A percentile compares a stretch with the other conserved stretches of the same genome.
These are phyloP conservation scores for Irpex lacteus DNA, from an alignment of 1,284 basidiomycete genomes.

Conservation along the genomic window DNA sequence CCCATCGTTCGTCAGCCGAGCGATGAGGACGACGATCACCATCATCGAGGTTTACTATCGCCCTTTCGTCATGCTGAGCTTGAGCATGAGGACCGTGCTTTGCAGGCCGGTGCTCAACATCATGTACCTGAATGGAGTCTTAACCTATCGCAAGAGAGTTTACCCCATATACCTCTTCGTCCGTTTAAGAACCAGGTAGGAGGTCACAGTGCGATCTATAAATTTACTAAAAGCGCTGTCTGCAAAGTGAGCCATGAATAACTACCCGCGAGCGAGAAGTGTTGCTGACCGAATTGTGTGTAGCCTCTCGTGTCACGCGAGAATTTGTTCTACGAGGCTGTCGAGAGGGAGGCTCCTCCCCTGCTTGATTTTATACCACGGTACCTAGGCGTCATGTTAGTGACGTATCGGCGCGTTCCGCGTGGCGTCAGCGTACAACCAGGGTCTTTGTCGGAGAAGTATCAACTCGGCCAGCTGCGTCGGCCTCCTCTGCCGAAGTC, in stretches of 20 bases:
- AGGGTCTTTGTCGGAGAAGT: conserved; percentile 4
- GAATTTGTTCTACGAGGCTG: conserved; percentile 97
- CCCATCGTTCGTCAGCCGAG: conserved; percentile 28
- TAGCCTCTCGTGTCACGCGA: conserved; percentile 95
- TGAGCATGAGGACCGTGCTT: conserved; percentile 22
- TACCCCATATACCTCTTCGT: conserved; percentile 91
- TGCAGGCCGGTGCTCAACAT: conserved; percentile 22
- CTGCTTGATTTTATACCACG: conserved; percentile 92
- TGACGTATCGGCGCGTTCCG: conserved; percentile 84
- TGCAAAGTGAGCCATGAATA: conserved; percentile 78
- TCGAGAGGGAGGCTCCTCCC: conserved; percentile 90
- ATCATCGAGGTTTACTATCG: conserved; percentile 21
- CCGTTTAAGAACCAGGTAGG: conserved; percentile 99
- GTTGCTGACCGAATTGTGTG: conserved; percentile 3
- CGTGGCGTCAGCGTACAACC: conserved; percentile 20
- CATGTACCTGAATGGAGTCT: conserved; percentile 26
- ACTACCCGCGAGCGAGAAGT: conserved; percentile 10
- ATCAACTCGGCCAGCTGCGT: conserved; percentile 25
- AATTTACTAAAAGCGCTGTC: conserved; percentile 96
- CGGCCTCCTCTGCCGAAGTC: conserved; percentile 36
- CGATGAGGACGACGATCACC: conserved; percentile 37
- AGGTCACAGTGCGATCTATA: conserved; percentile 96
- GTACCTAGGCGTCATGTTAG: conserved; percentile 97
- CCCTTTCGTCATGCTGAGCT: conserved; percentile 24
- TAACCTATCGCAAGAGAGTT: conserved; percentile 47